phyloP scores from a whole-genome alignment of 352 stramenopile genomes.

The Globisporangium paroecandrum region DNA sequence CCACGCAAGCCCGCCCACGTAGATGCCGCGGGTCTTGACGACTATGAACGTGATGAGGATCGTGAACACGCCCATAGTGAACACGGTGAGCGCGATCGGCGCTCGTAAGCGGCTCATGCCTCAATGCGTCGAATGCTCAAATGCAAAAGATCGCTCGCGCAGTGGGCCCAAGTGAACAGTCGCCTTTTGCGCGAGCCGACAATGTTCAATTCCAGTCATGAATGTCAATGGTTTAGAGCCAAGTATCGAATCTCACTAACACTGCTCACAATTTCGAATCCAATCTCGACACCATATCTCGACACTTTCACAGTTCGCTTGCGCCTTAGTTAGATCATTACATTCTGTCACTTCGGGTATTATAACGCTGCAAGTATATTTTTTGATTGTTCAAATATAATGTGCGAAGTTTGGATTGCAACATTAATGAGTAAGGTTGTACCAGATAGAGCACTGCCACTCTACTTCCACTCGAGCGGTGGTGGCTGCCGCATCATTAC shows the following conservation, averaged over 20 bases:
- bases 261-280: no score
- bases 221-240: neutral
- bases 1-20: conserved; percentile 49
- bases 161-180: neutral
- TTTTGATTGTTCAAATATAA: neutral
- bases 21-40: conserved; percentile 31
- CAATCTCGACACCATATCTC: no score
- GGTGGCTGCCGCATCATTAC: neutral
- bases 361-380: no score
- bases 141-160: conserved; percentile 1
- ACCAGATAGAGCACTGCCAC: no score
- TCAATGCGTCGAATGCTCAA: neutral
- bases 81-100: neutral
- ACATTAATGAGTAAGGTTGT: no score
- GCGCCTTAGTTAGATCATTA: no score
- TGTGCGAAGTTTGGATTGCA: neutral
- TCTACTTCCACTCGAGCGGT: neutral
- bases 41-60: conserved; percentile 31
- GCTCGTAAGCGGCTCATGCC: conserved; percentile 14
- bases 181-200: neutral
- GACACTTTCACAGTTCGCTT: no score
- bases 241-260: no score
- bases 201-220: neutral
- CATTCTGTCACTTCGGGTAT: no score
- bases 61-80: conserved; percentile 23